Percentiles rank a stretch among this genome's conserved stretches.
phyloP scores from a whole-genome alignment of 179 eudicot species.

The Corrigiola litoralis region DNA sequence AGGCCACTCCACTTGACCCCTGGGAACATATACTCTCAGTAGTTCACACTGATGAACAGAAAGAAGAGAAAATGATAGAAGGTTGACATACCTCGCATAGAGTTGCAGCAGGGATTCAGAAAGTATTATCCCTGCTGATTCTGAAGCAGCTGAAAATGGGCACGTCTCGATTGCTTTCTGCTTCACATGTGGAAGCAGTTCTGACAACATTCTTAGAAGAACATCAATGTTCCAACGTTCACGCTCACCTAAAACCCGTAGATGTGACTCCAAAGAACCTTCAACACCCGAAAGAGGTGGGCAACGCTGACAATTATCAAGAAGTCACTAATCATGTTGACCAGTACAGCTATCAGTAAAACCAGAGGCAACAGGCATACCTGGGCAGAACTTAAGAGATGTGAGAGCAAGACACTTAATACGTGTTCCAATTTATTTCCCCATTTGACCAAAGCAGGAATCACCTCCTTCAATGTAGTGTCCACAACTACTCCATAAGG shows the following conservation, averaged over 20 bases:
- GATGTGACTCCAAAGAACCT: slow-evolving; percentile 86
- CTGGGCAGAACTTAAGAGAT: slow-evolving; percentile 69
- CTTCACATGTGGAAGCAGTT: slow-evolving; percentile 71
- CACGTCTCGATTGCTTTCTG: slow-evolving; percentile 81
- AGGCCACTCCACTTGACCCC: slow-evolving; percentile 89
- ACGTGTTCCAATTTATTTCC: slow-evolving; percentile 81
- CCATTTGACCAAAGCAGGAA: slow-evolving; percentile 88
- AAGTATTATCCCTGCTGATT: slow-evolving; percentile 44
- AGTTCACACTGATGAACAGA: slow-evolving; percentile 1
- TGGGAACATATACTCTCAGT: slow-evolving; percentile 36
- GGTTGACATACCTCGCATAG: slow-evolving; percentile 60
- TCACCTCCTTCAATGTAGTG: slow-evolving; percentile 74
- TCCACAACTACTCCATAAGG: slow-evolving; percentile 96
- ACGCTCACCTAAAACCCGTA: slow-evolving; percentile 90
- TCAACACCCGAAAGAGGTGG: slow-evolving; percentile 98
- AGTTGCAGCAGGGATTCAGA: slow-evolving; percentile 65
- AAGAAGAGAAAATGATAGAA: slow-evolving; percentile 3
- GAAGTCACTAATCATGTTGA: slow-evolving; percentile 8
- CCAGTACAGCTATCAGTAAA: neutral
- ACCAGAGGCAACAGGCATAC: slow-evolving; percentile 32
- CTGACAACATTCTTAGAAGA: slow-evolving; percentile 67
- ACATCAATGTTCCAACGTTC: slow-evolving; percentile 99
- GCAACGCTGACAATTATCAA: slow-evolving; percentile 61
- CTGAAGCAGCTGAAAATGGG: slow-evolving; percentile 62
- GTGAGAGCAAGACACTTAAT: slow-evolving; percentile 59